phyloP scores from a whole-genome alignment of 116 monocot species.

The Iris pallida region DNA sequence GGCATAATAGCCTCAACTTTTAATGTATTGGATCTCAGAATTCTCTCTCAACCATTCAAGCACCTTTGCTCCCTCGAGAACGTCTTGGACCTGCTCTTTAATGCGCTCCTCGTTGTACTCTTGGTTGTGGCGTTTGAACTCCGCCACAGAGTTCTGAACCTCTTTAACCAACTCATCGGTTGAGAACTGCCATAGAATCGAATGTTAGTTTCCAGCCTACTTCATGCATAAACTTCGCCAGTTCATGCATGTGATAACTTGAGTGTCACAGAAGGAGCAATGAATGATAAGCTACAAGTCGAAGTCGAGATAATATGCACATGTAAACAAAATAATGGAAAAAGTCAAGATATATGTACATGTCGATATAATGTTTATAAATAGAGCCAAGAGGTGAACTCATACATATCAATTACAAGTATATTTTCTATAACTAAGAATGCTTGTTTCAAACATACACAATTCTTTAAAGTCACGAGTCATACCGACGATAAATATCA shows the following conservation, averaged over 20 bases:
- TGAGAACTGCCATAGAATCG: slow-evolving; percentile 45
- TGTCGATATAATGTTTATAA: no score
- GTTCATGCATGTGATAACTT: background rate
- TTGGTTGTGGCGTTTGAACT: slow-evolving; percentile 92
- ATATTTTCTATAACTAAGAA: no score
- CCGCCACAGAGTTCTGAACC: slow-evolving; percentile 74
- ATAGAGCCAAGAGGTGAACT: no score
- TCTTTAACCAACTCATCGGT: slow-evolving; percentile 84
- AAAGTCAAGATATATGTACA: no score
- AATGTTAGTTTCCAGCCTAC: slow-evolving; percentile 10
- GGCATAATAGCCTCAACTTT: slow-evolving; percentile 18
- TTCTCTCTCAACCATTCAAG: slow-evolving; percentile 98
- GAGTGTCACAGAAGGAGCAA: background rate
- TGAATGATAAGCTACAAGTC: background rate
- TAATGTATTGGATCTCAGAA: slow-evolving; percentile 62
- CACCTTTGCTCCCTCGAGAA: slow-evolving; percentile 95
- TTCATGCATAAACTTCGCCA: background rate
- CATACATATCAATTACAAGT: no score
- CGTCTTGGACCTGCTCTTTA: slow-evolving; percentile 84
- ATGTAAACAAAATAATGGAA: no score
- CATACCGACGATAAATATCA: no score
- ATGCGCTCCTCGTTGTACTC: slow-evolving; percentile 86
- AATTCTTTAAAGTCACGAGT: no score
- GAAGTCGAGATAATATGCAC: no score
- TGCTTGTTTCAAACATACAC: no score